Conservation (phyloP, 768 basidiomycete genomes). For the Termitomyces sp. region DNA sequence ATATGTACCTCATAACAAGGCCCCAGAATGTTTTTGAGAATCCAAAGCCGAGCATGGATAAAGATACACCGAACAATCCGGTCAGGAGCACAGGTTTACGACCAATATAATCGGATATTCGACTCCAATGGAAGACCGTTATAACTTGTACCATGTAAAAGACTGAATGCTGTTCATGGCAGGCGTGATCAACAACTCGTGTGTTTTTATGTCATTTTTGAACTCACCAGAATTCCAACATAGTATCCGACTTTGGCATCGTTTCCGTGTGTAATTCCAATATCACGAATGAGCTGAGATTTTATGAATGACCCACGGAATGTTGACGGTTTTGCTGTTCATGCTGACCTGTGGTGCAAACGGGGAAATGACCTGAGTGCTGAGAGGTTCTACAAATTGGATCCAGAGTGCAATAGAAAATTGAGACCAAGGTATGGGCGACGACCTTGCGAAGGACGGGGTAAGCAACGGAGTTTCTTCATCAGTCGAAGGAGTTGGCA, state of each 20-base stretch:
- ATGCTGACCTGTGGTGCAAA: slow-evolving; percentile 63
- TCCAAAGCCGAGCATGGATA: slow-evolving; percentile 74
- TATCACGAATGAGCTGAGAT: slow-evolving; percentile 58
- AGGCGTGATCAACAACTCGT: not conserved
- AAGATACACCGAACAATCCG: slow-evolving; percentile 61
- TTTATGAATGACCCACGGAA: not conserved
- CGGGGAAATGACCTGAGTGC: slow-evolving; percentile 70
- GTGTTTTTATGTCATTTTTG: not conserved
- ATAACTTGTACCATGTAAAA: slow-evolving; percentile 73
- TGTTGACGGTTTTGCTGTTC: not conserved
- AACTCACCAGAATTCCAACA: slow-evolving; percentile 66
- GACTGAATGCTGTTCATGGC: slow-evolving; percentile 55
- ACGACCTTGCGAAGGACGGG: slow-evolving; percentile 33
- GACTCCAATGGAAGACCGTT: slow-evolving; percentile 72
- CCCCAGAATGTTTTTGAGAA: slow-evolving; percentile 66
- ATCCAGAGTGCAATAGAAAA: slow-evolving; percentile 64
- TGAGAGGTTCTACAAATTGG: slow-evolving; percentile 74
- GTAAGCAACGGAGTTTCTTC: slow-evolving; percentile 61
- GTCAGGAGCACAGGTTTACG: slow-evolving; percentile 71
- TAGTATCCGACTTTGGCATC: slow-evolving; percentile 75
- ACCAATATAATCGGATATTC: slow-evolving; percentile 69
- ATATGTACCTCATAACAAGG: slow-evolving; percentile 47
- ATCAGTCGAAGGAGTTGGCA: slow-evolving; percentile 25
- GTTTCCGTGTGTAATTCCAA: slow-evolving; percentile 69
- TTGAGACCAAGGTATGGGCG: slow-evolving; percentile 69